Evolutionary conservation across 495 filamentous ascomycete genomes (phyloP).

Genomic region (Talaromyces nanjingensis): DNA sequence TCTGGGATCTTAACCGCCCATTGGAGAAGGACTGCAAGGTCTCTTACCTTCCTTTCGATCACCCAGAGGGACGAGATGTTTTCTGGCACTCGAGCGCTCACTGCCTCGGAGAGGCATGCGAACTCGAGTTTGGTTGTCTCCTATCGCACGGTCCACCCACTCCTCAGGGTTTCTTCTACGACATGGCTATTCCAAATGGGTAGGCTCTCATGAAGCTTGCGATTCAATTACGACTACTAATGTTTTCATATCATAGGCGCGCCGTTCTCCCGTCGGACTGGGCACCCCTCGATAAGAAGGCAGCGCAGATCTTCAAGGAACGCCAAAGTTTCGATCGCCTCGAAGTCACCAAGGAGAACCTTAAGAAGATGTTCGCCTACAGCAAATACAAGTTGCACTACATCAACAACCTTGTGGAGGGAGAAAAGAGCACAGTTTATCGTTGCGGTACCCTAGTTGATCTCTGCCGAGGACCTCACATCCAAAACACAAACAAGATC

Average conservation of each 20-base stretch:
- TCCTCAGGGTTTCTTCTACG: conserved; percentile 94
- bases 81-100: conserved; percentile 96
- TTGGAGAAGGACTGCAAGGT: conserved; percentile 71
- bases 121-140: conserved; percentile 81
- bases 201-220: conserved; percentile 20
- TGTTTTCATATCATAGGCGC: conserved; percentile 25
- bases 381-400: conserved; percentile 96
- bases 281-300: conserved; percentile 69
- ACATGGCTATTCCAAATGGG: conserved; percentile 79
- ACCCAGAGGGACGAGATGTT: conserved; percentile 74
- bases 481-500: conserved; percentile 86
- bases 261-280: conserved; percentile 71
- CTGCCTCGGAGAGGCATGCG: conserved; percentile 86
- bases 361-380: conserved; percentile 93
- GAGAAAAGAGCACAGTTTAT: conserved; percentile 89
- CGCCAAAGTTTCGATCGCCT: conserved; percentile 93
- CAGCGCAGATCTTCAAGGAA: conserved; percentile 79
- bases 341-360: conserved; percentile 77
- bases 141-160: conserved; percentile 90
- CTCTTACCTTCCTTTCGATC: conserved; percentile 73
- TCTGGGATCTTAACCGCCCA: conserved; percentile 91
- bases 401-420: conserved; percentile 89
- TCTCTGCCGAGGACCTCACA: conserved; percentile 75
- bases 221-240: not conserved
- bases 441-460: conserved; percentile 76